Evolutionary conservation across 306 rosid genomes (phyloP), one percentile per base, ranked within the genome.

Genomic region (Pueraria montana): DNA sequence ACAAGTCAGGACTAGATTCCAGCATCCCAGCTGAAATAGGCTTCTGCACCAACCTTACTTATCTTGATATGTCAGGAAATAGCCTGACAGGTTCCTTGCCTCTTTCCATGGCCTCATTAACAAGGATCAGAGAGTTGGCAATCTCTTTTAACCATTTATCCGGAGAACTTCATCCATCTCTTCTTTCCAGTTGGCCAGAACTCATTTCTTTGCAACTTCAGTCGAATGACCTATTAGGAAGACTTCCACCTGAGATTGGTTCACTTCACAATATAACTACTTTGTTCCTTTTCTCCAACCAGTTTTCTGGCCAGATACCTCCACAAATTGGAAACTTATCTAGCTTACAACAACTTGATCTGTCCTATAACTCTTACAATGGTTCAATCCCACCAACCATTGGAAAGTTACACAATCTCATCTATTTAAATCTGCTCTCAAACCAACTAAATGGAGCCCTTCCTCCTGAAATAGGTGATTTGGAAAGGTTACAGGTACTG

Each of bases 1-100:
- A 32, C 21, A 5, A 12, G 0, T 66, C 85, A 50, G 85, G 85
- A 16, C 18, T 81, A 10, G 63, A 74, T 36, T 74, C 75, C 32
- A 81, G 55, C 80, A 81, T 81, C 45, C 84, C 84, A 48, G 84
- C 53, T 48, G 84, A 48, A 61, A 72, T 81, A 48, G 84, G 84
- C 45, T 81, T 36, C 45, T 81, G 84, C 72, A 73, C 65, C 42
- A 73, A 59, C 80, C 84, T 81, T 48, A 72, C 79, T 21, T 72
- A 32, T 62, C 27, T 81, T 49, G 53, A 61, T 18, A 42, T 81
- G 50, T 72, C 84, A 20, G 80, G 55, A 61, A 81, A 81, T 63
- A 81, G 46, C 56, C 21, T 81, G 11, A 81, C 56, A 62, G 80
- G 84, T 49, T 34, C 84, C 21, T 72, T 81, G 66, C 84, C 84